phyloP scores from a whole-genome alignment of 192 early-diverging fungal species.

The Linnemannia hyalina region DNA sequence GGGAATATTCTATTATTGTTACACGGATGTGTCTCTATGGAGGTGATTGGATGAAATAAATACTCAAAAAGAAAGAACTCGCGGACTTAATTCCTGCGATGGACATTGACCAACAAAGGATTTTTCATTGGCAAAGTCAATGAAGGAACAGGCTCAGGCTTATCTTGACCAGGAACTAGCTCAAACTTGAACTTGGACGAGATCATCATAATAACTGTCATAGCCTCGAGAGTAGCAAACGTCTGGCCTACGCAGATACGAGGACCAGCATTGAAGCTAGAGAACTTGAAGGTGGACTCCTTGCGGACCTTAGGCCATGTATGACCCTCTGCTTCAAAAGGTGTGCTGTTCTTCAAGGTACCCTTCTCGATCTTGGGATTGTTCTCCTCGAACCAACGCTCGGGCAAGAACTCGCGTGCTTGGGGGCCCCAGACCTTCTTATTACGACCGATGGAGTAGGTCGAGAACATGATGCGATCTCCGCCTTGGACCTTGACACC shows the following conservation, averaged over 20 bases:
- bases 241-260: slow-evolving; percentile 57
- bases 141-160: slow-evolving; percentile 31
- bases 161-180: slow-evolving; percentile 42
- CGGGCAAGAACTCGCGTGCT: slow-evolving; percentile 72
- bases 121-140: slow-evolving; percentile 58
- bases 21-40: not conserved
- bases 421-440: slow-evolving; percentile 74
- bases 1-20: not conserved
- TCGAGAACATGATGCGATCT: slow-evolving; percentile 60
- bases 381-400: slow-evolving; percentile 69
- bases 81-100: slow-evolving; percentile 9
- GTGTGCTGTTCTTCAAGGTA: slow-evolving; percentile 7
- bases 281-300: slow-evolving; percentile 60
- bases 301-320: slow-evolving; percentile 41
- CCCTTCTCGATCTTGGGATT: slow-evolving; percentile 41
- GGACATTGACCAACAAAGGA: slow-evolving; percentile 52
- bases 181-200: slow-evolving; percentile 54
- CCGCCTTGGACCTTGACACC: slow-evolving; percentile 67
- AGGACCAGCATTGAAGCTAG: slow-evolving; percentile 72
- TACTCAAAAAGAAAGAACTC: not conserved
- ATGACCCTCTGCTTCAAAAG: slow-evolving; percentile 13
- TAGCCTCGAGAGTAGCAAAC: slow-evolving; percentile 52
- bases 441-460: slow-evolving; percentile 66
- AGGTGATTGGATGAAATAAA: not conserved
- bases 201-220: slow-evolving; percentile 39